These are phyloP conservation scores for Mucor saturninus DNA, from an alignment of 371 early-diverging fungal genomes.

Conservation along the genomic window DNA sequence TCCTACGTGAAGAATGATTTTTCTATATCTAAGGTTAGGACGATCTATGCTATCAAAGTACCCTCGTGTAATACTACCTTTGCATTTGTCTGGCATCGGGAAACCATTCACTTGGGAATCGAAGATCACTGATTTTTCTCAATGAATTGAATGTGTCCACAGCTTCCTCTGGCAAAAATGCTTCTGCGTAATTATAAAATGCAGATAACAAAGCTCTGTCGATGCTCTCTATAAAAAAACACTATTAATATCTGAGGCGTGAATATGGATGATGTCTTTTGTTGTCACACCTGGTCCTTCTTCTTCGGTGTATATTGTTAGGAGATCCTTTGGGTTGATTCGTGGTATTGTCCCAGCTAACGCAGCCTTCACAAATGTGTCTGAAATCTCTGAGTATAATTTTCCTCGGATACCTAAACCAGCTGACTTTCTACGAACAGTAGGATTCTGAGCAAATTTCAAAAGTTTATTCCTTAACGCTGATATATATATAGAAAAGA, in stretches of 20 bases:
- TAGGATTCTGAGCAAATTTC: conserved; percentile 17
- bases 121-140: conserved; percentile 71
- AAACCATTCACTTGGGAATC: conserved; percentile 84
- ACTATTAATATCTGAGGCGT: not conserved
- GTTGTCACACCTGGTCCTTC: conserved; percentile 16
- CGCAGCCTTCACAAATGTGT: conserved; percentile 26
- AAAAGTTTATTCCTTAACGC: conserved; percentile 5
- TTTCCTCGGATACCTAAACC: conserved; percentile 33
- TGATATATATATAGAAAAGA: not conserved
- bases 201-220: conserved; percentile 37
- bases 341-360: conserved; percentile 24
- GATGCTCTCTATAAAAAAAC: conserved; percentile 19
- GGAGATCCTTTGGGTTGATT: conserved; percentile 12
- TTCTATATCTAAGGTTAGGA: conserved; percentile 39
- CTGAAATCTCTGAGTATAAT: conserved; percentile 24
- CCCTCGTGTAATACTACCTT: conserved; percentile 40
- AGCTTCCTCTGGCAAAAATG: conserved; percentile 37
- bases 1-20: conserved; percentile 92
- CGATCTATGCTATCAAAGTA: not conserved
- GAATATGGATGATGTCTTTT: not conserved
- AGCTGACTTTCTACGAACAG: conserved; percentile 26
- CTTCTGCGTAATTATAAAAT: conserved; percentile 45
- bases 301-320: conserved; percentile 2
- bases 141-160: conserved; percentile 52
- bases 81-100: conserved; percentile 74